Evolutionary conservation across 495 filamentous ascomycete species (phyloP).

Genomic region (Aspergillus cavernicola): DNA sequence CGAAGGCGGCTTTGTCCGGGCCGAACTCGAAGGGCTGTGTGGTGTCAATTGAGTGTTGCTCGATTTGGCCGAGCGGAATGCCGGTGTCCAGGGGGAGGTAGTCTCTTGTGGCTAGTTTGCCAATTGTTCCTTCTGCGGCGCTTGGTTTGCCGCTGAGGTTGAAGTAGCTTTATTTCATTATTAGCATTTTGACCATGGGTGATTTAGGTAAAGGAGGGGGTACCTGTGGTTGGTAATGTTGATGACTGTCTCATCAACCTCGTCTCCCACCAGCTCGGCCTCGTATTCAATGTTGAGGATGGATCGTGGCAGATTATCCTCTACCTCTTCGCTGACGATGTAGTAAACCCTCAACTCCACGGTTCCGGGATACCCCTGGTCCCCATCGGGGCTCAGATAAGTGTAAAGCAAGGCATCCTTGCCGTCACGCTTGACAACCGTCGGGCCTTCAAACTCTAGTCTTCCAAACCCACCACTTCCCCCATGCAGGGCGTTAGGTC

Average conservation of each 20-base stretch:
- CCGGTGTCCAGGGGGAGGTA: constrained; percentile 73
- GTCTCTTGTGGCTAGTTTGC: constrained; percentile 63
- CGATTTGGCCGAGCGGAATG: constrained; percentile 54
- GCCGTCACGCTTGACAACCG: constrained; percentile 58
- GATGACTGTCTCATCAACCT: constrained; percentile 79
- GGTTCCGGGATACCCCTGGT: constrained; percentile 83
- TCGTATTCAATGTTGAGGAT: constrained; percentile 85
- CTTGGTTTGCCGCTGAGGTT: constrained; percentile 66
- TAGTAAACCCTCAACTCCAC: constrained; percentile 79
- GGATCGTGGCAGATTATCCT: constrained; percentile 47
- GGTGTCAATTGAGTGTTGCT: constrained; percentile 53
- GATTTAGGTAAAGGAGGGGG: background rate
- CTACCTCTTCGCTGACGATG: constrained; percentile 63
- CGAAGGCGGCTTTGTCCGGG: constrained; percentile 65
- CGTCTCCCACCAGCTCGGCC: constrained; percentile 70
- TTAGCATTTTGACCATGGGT: background rate
- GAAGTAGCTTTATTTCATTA: constrained; percentile 68
- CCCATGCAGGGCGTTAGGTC: constrained; percentile 77
- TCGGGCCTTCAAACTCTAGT: constrained; percentile 74
- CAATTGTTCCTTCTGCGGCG: constrained; percentile 66
- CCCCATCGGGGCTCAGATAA: constrained; percentile 67
- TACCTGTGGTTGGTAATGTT: constrained; percentile 96
- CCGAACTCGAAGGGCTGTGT: constrained; percentile 64
- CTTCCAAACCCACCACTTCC: constrained; percentile 82
- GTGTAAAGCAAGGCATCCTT: constrained; percentile 75